phyloP scores from a whole-genome alignment of 1,284 basidiomycete genomes.

The Microbotryum silenes-acaulis region DNA sequence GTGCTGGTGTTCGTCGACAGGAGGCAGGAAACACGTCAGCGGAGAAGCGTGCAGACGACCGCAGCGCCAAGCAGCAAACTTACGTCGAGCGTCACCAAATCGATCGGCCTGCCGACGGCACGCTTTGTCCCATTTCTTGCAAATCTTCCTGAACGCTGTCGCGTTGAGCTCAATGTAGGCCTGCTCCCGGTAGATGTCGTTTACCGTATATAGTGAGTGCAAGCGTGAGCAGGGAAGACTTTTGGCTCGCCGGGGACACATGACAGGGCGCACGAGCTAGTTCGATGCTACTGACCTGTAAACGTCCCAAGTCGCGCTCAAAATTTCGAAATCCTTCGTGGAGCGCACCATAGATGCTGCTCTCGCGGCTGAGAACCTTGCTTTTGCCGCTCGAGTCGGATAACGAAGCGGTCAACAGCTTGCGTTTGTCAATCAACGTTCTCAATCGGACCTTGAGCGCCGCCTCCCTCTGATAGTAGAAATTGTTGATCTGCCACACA shows the following conservation, averaged over 20 bases:
- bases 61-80: neutral
- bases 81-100: slow-evolving; percentile 26
- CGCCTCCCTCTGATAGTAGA: slow-evolving; percentile 96
- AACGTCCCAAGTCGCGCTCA: slow-evolving; percentile 90
- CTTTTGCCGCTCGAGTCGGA: slow-evolving; percentile 30
- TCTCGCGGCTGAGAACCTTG: slow-evolving; percentile 52
- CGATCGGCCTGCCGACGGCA: slow-evolving; percentile 29
- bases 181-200: slow-evolving; percentile 43
- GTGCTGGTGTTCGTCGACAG: slow-evolving; percentile 41
- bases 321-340: slow-evolving; percentile 86
- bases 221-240: neutral
- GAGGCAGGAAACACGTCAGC: neutral
- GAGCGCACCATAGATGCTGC: slow-evolving; percentile 49
- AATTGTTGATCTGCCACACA: slow-evolving; percentile 82
- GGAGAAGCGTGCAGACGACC: neutral
- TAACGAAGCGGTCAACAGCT: slow-evolving; percentile 46
- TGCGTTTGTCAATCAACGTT: slow-evolving; percentile 86
- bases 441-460: slow-evolving; percentile 86
- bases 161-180: slow-evolving; percentile 98
- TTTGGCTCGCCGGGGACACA: neutral
- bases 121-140: slow-evolving; percentile 92
- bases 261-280: neutral
- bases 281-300: slow-evolving; percentile 60
- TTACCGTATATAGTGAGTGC: neutral
- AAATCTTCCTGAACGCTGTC: slow-evolving; percentile 91